phyloP scores from a whole-genome alignment of 306 rosid species.

The Elaeagnus macrophylla region DNA sequence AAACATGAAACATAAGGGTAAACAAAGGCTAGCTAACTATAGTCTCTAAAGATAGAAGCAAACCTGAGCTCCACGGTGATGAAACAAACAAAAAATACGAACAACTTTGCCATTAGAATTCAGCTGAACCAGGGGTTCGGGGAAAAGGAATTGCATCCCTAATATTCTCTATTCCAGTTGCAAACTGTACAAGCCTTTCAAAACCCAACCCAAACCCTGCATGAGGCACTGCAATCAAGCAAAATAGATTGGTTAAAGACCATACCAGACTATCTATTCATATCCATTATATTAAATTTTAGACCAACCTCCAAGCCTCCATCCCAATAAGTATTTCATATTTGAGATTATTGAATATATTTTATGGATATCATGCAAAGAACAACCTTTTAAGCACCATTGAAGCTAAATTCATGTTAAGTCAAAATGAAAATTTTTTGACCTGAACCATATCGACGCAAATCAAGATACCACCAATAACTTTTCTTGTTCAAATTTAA shows the following conservation, averaged over 20 bases:
- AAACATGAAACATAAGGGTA: no score
- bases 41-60: not conserved
- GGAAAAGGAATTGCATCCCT: constrained; percentile 90
- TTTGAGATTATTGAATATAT: no score
- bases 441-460: constrained; percentile 98
- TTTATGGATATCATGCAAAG: no score
- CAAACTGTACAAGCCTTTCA: constrained; percentile 90
- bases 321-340: no score
- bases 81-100: not conserved
- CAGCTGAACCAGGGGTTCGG: constrained; percentile 81
- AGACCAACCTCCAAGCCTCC: no score
- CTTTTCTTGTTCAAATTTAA: constrained; percentile 68
- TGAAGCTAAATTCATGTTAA: no score
- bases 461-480: constrained; percentile 98
- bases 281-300: no score
- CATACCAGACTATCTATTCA: not conserved
- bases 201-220: constrained; percentile 95
- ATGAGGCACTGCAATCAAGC: constrained; percentile 59
- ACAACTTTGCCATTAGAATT: constrained; percentile 31
- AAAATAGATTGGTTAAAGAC: constrained; percentile 1
- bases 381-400: no score
- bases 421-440: no score
- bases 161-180: constrained; percentile 85
- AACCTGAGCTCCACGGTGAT: not conserved
- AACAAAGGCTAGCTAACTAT: not conserved